Percentiles rank a stretch among this genome's conserved stretches.
Evolutionary conservation across 257 asterid species (phyloP).

Genomic region (Ilex aquifolium): DNA sequence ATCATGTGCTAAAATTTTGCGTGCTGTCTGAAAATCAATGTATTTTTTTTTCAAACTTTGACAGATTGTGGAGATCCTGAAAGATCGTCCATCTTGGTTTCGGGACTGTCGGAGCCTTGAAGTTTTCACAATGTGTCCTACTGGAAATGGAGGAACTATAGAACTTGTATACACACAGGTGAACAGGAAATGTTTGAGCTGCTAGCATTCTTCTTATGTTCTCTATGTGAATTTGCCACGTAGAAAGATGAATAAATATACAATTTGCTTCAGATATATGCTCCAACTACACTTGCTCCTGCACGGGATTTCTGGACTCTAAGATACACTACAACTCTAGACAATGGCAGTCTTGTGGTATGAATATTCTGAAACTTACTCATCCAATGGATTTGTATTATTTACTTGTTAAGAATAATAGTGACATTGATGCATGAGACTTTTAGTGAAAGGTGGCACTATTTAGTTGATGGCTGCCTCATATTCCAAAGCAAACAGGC

Average conservation of each 20-base stretch:
- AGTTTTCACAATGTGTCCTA: conserved; percentile 82
- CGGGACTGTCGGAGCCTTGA: conserved; percentile 95
- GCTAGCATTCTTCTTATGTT: neutral
- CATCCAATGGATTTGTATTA: too few species aligned
- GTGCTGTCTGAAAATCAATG: conserved; percentile 1
- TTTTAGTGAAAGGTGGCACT: too few species aligned
- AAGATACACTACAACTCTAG: conserved; percentile 89
- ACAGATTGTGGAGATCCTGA: conserved; percentile 96
- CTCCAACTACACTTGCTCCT: conserved; percentile 93
- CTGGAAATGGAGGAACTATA: conserved; percentile 92
- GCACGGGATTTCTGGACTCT: conserved; percentile 99
- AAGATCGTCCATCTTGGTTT: conserved; percentile 93
- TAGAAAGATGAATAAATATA: neutral
- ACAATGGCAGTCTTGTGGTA: conserved; percentile 94
- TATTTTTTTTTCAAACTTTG: neutral
- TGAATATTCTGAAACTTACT: conserved; percentile 17
- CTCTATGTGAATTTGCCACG: neutral
- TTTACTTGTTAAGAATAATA: too few species aligned
- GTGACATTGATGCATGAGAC: too few species aligned
- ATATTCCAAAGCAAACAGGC: too few species aligned
- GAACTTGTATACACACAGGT: conserved; percentile 94
- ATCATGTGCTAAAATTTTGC: too few species aligned
- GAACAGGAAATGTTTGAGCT: neutral
- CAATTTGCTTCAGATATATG: conserved; percentile 56
- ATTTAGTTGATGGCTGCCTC: too few species aligned